Evolutionary conservation across 2,329 filamentous ascomycete species (phyloP).

Genomic region (Phialophora verrucosa): DNA sequence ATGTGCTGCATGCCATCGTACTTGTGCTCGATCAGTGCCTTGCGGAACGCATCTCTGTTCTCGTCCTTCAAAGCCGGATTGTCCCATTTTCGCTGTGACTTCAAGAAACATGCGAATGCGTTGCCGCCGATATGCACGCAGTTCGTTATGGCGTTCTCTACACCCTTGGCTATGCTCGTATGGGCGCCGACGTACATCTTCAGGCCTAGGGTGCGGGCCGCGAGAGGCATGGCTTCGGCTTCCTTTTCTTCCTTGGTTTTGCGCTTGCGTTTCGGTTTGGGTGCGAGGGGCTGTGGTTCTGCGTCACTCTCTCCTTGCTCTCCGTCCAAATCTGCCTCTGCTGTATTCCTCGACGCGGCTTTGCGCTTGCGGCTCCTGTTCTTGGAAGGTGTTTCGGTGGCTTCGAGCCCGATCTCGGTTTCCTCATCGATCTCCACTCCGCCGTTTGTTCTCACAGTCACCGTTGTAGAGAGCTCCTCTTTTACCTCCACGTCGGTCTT

Average conservation of each 20-base stretch:
- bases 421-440: slow-evolving; percentile 21
- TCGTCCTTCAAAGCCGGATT: slow-evolving; percentile 76
- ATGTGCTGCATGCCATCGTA: slow-evolving; percentile 75
- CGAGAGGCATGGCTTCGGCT: slow-evolving; percentile 67
- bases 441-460: slow-evolving; percentile 10
- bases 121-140: slow-evolving; percentile 82
- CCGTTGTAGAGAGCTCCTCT: background rate
- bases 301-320: slow-evolving; percentile 23
- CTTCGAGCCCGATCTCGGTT: slow-evolving; percentile 8
- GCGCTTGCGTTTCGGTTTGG: slow-evolving; percentile 48
- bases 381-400: slow-evolving; percentile 6
- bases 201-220: slow-evolving; percentile 70
- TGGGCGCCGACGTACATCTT: slow-evolving; percentile 91
- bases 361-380: slow-evolving; percentile 1
- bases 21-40: slow-evolving; percentile 68
- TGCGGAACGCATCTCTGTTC: slow-evolving; percentile 71
- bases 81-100: slow-evolving; percentile 93
- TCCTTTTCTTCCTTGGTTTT: slow-evolving; percentile 65
- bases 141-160: slow-evolving; percentile 85
- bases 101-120: slow-evolving; percentile 91
- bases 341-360: slow-evolving; percentile 1
- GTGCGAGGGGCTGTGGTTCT: background rate
- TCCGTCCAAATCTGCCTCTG: slow-evolving; percentile 7
- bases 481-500: slow-evolving; percentile 10
- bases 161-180: slow-evolving; percentile 88